phyloP scores from a whole-genome alignment of 2,329 filamentous ascomycete species.

The Alternaria gansuensis region DNA sequence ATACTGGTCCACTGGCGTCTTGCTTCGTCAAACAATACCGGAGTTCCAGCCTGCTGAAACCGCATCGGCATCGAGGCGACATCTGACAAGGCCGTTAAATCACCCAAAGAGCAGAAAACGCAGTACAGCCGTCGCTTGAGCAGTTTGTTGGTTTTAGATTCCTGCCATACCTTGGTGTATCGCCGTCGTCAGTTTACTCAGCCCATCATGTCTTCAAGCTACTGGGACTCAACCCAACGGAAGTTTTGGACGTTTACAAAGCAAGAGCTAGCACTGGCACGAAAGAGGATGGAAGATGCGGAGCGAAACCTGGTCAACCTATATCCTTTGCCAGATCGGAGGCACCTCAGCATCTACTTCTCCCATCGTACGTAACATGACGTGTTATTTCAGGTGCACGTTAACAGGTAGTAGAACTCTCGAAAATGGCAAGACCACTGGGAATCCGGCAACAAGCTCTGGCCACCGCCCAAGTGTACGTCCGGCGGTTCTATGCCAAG shows the following conservation, averaged over 20 bases:
- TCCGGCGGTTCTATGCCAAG: slow-evolving; percentile 91
- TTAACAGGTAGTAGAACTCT: slow-evolving; percentile 64
- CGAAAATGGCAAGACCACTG: slow-evolving; percentile 83
- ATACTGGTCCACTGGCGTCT: slow-evolving; percentile 1
- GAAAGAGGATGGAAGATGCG: slow-evolving; percentile 78
- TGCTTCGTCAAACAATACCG: background rate
- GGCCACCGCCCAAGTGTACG: slow-evolving; percentile 92
- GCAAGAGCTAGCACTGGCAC: slow-evolving; percentile 77
- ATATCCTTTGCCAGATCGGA: slow-evolving; percentile 81
- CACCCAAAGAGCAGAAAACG: background rate
- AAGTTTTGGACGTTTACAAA: slow-evolving; percentile 91
- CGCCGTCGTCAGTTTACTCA: background rate
- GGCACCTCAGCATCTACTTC: slow-evolving; percentile 89
- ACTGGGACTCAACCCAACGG: slow-evolving; percentile 93
- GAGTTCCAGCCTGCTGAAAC: background rate
- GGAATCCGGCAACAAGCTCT: slow-evolving; percentile 88
- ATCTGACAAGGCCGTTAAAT: background rate
- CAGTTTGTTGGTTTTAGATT: background rate
- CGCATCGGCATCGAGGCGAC: background rate
- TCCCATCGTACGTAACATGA: slow-evolving; percentile 74
- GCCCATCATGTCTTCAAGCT: slow-evolving; percentile 83
- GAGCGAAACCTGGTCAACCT: slow-evolving; percentile 77
- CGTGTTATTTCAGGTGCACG: background rate
- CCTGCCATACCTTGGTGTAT: background rate
- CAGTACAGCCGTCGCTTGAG: background rate